phyloP scores from a whole-genome alignment of 768 basidiomycete species.

The Lanmaoa rubissima region DNA sequence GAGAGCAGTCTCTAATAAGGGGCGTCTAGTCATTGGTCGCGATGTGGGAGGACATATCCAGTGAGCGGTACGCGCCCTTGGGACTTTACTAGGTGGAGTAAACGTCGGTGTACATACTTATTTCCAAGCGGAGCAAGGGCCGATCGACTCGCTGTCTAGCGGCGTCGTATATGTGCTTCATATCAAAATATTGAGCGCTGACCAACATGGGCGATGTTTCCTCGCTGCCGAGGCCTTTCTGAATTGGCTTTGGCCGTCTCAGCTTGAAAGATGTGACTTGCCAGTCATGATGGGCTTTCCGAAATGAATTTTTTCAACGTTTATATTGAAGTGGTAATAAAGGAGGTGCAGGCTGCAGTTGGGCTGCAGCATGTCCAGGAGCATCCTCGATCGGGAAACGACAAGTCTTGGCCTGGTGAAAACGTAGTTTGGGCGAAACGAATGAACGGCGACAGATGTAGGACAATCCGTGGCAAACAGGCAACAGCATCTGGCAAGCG shows the following conservation, averaged over 20 bases:
- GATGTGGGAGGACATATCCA: constrained; percentile 5
- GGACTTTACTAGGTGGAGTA: constrained; percentile 2
- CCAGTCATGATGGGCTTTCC: not conserved
- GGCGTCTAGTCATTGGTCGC: not conserved
- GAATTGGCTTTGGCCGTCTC: not conserved
- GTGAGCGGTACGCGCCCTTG: not conserved
- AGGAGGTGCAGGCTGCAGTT: not conserved
- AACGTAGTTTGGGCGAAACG: not conserved
- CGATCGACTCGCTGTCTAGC: not conserved
- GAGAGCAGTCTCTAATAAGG: not conserved
- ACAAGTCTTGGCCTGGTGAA: not conserved
- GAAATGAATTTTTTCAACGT: not conserved
- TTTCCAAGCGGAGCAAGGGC: not conserved
- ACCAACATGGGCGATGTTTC: not conserved
- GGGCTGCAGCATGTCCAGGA: not conserved
- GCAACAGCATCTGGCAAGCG: not conserved
- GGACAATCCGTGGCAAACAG: not conserved
- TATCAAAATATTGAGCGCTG: not conserved
- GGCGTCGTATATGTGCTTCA: not conserved
- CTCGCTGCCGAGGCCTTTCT: constrained; percentile 5
- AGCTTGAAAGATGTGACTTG: not conserved
- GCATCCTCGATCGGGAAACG: constrained; percentile 1
- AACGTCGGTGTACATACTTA: not conserved
- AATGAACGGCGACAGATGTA: not conserved
- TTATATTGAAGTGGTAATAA: not conserved